These are phyloP conservation scores for Geotrichum reessii DNA, from an alignment of 1,139 yeast species.

Conservation along the genomic window DNA sequence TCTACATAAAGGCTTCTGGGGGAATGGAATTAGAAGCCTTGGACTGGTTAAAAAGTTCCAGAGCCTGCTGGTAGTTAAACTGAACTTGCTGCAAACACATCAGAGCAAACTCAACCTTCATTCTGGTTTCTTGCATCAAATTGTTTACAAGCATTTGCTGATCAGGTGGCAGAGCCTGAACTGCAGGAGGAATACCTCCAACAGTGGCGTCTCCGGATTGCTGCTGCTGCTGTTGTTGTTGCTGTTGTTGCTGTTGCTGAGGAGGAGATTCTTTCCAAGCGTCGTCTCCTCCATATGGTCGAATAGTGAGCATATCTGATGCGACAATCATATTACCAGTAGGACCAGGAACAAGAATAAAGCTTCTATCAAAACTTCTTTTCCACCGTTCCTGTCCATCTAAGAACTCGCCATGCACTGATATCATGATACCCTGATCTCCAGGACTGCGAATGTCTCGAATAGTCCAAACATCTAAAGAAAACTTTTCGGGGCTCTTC, in stretches of 20 bases:
- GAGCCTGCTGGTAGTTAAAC: conserved; percentile 73
- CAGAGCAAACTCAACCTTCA: conserved; percentile 70
- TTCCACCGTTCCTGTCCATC: conserved; percentile 49
- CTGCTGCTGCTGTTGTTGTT: neutral
- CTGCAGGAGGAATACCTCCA: conserved; percentile 26
- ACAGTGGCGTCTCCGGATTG: conserved; percentile 16
- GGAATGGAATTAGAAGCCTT: conserved; percentile 47
- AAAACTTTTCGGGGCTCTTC: conserved; percentile 56
- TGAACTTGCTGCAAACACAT: conserved; percentile 86
- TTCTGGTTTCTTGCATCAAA: conserved; percentile 65
- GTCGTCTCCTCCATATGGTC: conserved; percentile 54
- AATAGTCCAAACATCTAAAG: conserved; percentile 69
- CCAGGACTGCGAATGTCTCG: conserved; percentile 43
- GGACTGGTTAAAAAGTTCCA: conserved; percentile 65
- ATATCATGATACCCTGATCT: conserved; percentile 68
- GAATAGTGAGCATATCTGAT: conserved; percentile 67
- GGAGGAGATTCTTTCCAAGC: conserved; percentile 47
- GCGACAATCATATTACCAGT: conserved; percentile 73
- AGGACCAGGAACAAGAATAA: conserved; percentile 65
- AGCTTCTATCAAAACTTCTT: conserved; percentile 83
- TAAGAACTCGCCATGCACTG: conserved; percentile 77
- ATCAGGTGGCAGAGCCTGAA: conserved; percentile 39
- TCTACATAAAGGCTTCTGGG: conserved; percentile 46
- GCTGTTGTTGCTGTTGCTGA: neutral
- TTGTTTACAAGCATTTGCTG: conserved; percentile 66